Evolutionary conservation across 768 basidiomycete genomes (phyloP), one percentile per base, ranked within the genome.

Genomic region (Myochromella boudieri): DNA sequence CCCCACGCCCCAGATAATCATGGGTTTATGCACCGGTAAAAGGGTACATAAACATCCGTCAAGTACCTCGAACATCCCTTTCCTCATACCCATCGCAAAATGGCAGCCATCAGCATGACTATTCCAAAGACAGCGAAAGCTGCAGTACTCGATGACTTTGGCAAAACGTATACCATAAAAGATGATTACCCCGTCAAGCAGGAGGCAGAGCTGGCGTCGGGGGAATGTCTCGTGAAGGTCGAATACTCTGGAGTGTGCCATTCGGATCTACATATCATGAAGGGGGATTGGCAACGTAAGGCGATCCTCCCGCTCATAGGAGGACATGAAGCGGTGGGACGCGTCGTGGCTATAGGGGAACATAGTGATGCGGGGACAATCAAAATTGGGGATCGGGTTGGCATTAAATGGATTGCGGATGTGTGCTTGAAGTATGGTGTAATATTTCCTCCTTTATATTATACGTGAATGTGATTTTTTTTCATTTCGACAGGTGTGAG

Each of bases 321-420:
- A 10, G 87, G 91, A 0, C 90, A 91, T 63, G 85, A 91, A 65
- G 91, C 89, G 29, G 81, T 89, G 18, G 90, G 91, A 4, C 68
- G 70, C 33, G 67, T 94, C 36, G 85, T 91, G 15, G 91, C 89
- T 22, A 85, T 94, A 56, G 91, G 81, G 6, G 75, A 72, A 6
- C 68, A 83, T 59, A 81, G 82, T 1, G 48, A 52, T 48, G 65
- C 39, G 14, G 64, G 47, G 68, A 71, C 31, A 58, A 71, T 88
- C 44, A 81, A 85, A 58, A 52, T 89, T 22, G 90, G 90, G 17
- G 85, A 89, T 51, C 72, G 84, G 8, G 88, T 91, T 28, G 90
- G 90, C 3, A 70, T 91, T 64, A 91, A 91, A 62, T 87, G 84
- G 84, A 67, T 82, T 68, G 59, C 62, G 0, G 64, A 62, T 34